Evolutionary conservation across 176 grass and related monocot genomes (phyloP), one percentile per base, ranked within the genome.

Genomic region (Eragrostis nindensis): DNA sequence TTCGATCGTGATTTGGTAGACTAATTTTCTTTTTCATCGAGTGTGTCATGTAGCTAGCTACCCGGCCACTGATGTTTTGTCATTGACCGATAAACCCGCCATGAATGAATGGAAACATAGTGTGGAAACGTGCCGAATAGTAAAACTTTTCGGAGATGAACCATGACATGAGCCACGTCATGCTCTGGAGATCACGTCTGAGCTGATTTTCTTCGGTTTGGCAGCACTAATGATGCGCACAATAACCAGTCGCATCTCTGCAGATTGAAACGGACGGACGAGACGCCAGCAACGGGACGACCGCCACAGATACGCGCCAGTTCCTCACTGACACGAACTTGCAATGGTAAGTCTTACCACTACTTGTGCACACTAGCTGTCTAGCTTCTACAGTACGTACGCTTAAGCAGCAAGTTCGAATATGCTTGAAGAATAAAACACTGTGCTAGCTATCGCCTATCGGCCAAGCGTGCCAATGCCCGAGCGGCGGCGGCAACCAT

Each of bases 1-100:
- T 52, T 50, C 11, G 16, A 75, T 81, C 52, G 22, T 61, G 62
- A 81, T 81, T 81, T 75, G 70, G 50, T 69, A 25, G 26, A 40
- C 70, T 48, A 47, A 11, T 8, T 73, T 73, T 60, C 32, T 24
- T 80, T 21, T 47, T n/a, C 32, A 36, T 36, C 32, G 32, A 4
- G 21, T 48, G 27, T 80, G 39, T 48, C 52, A 16, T 43, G 55
- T 64, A 78, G 55, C 30, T 27, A 26, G 9, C 15, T 62, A 29
- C 17, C 8, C 47, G 22, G 30, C 41, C 26, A 73, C 14, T 13
- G n/a, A 14, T 36, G 26, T 55, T 8, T 36, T 7, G 40, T 8
- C 43, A 26, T 9, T 64, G 70, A 83, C 46, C 16, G 41, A 46
- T 19, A 13, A 11, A 62, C 43, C 55, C 39, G 5, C 21, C 68